Conservation (phyloP, 2,329 filamentous ascomycete genomes). For the Zalaria sp. region DNA sequence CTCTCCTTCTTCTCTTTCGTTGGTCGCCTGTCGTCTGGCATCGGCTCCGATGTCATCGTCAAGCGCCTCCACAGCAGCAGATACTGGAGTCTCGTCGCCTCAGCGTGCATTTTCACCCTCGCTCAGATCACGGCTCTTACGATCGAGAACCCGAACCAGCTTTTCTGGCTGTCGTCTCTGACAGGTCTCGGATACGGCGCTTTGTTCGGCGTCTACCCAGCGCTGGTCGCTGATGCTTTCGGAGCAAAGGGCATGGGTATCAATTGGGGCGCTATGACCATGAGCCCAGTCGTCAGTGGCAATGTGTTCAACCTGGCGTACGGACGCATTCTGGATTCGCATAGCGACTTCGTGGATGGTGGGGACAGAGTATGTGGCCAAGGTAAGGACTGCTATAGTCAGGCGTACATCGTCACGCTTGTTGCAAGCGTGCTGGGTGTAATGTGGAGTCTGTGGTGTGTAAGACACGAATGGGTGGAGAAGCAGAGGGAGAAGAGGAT, state of each 20-base stretch:
- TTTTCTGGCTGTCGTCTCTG: slow-evolving; percentile 66
- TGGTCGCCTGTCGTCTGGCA: slow-evolving; percentile 60
- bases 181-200: slow-evolving; percentile 87
- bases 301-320: slow-evolving; percentile 92
- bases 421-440: slow-evolving; percentile 56
- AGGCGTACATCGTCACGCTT: slow-evolving; percentile 70
- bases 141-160: slow-evolving; percentile 61
- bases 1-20: slow-evolving; percentile 79
- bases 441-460: slow-evolving; percentile 54
- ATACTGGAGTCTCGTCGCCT: slow-evolving; percentile 78
- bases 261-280: slow-evolving; percentile 93
- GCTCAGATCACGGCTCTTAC: slow-evolving; percentile 66
- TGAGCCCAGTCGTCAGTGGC: slow-evolving; percentile 74
- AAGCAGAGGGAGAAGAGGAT: slow-evolving; percentile 5
- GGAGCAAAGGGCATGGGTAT: slow-evolving; percentile 79
- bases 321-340: slow-evolving; percentile 66
- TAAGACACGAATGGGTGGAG: slow-evolving; percentile 41
- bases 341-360: slow-evolving; percentile 40
- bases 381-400: slow-evolving; percentile 65
- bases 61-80: slow-evolving; percentile 68
- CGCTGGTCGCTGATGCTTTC: slow-evolving; percentile 74
- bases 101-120: slow-evolving; percentile 60
- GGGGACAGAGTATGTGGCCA: slow-evolving; percentile 57
- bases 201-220: slow-evolving; percentile 86
- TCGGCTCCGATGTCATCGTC: slow-evolving; percentile 82